These are phyloP conservation scores for Suhomyces kilbournensis DNA, from an alignment of 805 yeast genomes.

Conservation along the genomic window DNA sequence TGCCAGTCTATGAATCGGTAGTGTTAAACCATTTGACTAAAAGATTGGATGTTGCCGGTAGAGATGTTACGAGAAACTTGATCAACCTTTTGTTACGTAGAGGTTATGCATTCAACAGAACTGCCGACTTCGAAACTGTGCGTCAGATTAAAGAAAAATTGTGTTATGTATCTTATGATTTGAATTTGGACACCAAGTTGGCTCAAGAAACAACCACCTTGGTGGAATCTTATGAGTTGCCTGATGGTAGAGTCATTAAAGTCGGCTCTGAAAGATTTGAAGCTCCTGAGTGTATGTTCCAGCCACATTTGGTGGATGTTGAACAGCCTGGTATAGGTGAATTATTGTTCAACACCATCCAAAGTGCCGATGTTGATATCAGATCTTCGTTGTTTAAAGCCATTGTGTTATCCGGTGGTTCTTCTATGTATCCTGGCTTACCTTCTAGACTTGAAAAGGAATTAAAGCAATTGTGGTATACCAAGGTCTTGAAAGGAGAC, in stretches of 20 bases:
- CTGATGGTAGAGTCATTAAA: slow-evolving; percentile 93
- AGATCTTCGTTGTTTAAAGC: slow-evolving; percentile 87
- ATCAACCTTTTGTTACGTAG: slow-evolving; percentile 88
- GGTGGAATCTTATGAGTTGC: slow-evolving; percentile 88
- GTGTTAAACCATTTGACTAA: slow-evolving; percentile 92
- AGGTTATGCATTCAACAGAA: slow-evolving; percentile 96
- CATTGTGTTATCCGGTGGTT: slow-evolving; percentile 94
- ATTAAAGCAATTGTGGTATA: slow-evolving; percentile 92
- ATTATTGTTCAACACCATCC: slow-evolving; percentile 80
- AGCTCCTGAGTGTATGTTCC: slow-evolving; percentile 96
- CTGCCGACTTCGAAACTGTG: slow-evolving; percentile 98
- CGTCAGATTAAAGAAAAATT: slow-evolving; percentile 96
- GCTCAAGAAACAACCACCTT: slow-evolving; percentile 94
- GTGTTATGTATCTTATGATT: slow-evolving; percentile 92
- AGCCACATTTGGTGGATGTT: slow-evolving; percentile 90
- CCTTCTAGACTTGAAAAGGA: slow-evolving; percentile 95
- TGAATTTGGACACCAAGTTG: slow-evolving; percentile 81
- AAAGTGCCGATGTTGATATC: slow-evolving; percentile 91
- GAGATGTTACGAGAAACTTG: slow-evolving; percentile 96
- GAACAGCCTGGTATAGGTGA: slow-evolving; percentile 98
- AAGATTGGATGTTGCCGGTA: slow-evolving; percentile 94
- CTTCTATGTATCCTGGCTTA: slow-evolving; percentile 97
- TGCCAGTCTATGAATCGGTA: slow-evolving; percentile 95
- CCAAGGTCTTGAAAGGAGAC: slow-evolving; percentile 83
- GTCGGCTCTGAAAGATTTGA: slow-evolving; percentile 95